Evolutionary conservation across 1,284 basidiomycete genomes (phyloP).

Genomic region (Boletus smithii): DNA sequence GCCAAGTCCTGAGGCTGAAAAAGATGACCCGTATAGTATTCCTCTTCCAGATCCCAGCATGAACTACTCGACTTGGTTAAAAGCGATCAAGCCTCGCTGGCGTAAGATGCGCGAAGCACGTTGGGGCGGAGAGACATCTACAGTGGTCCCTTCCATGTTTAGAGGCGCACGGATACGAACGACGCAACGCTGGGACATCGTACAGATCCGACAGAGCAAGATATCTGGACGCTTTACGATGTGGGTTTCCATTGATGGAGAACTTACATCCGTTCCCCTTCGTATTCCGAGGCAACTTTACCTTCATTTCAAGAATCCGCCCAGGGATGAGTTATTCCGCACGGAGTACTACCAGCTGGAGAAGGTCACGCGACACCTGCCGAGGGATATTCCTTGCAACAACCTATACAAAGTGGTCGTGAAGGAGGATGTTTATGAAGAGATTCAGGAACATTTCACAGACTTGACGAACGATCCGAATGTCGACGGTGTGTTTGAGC

Average conservation of each 20-base stretch:
- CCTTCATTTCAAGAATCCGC: constrained; percentile 77
- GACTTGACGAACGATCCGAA: constrained; percentile 92
- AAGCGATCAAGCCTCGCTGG: constrained; percentile 82
- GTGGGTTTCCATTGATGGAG: constrained; percentile 85
- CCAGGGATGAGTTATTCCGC: constrained; percentile 63
- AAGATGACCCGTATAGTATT: constrained; percentile 28
- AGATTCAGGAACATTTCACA: constrained; percentile 88
- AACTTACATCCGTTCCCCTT: constrained; percentile 77
- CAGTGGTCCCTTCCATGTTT: constrained; percentile 76
- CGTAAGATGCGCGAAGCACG: constrained; percentile 54
- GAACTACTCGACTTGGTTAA: constrained; percentile 81
- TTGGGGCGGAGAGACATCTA: constrained; percentile 39
- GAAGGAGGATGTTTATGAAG: constrained; percentile 79
- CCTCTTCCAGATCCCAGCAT: constrained; percentile 57
- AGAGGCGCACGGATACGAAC: constrained; percentile 65
- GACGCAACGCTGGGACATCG: constrained; percentile 84
- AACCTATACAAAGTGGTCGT: constrained; percentile 87
- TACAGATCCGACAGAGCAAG: constrained; percentile 82
- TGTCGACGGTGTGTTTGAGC: constrained; percentile 94
- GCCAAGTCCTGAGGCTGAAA: constrained; percentile 40
- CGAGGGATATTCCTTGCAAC: constrained; percentile 72
- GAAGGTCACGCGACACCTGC: constrained; percentile 76
- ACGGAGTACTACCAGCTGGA: constrained; percentile 69
- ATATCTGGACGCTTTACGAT: constrained; percentile 84
- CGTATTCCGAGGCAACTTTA: constrained; percentile 92